phyloP scores from a whole-genome alignment of 1,139 yeast species.

The Petasospora fabianii region DNA sequence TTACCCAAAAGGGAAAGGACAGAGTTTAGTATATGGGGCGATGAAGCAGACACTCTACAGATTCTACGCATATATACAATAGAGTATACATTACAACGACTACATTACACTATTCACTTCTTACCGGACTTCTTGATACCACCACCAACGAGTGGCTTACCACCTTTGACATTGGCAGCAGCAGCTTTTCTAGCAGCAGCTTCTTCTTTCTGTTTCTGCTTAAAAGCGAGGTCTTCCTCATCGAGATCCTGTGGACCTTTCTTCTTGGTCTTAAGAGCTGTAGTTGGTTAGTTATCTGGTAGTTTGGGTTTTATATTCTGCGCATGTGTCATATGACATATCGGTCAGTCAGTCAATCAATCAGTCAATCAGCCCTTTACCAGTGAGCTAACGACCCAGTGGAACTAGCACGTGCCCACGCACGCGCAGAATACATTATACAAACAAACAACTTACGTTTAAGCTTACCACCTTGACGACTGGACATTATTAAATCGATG shows the following conservation, averaged over 20 bases:
- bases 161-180: slow-evolving; percentile 82
- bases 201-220: slow-evolving; percentile 92
- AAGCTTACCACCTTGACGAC: slow-evolving; percentile 69
- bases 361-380: too few relatives aligned
- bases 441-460: slow-evolving; percentile 35
- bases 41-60: too few relatives aligned
- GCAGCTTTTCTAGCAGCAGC: slow-evolving; percentile 89
- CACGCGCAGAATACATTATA: too few relatives aligned
- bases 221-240: slow-evolving; percentile 86
- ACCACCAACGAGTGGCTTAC: slow-evolving; percentile 89
- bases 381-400: too few relatives aligned
- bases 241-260: slow-evolving; percentile 70
- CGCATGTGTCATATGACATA: too few relatives aligned
- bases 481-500: slow-evolving; percentile 49
- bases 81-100: too few relatives aligned
- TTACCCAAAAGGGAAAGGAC: neutral
- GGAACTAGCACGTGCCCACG: too few relatives aligned
- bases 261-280: slow-evolving; percentile 50
- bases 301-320: too few relatives aligned
- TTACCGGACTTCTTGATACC: slow-evolving; percentile 90
- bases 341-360: too few relatives aligned
- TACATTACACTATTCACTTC: slow-evolving; percentile 27
- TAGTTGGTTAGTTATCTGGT: neutral
- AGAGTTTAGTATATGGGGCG: neutral
- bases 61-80: too few relatives aligned